phyloP scores from a whole-genome alignment of 1,284 basidiomycete species.

The Caloboletus firmus region DNA sequence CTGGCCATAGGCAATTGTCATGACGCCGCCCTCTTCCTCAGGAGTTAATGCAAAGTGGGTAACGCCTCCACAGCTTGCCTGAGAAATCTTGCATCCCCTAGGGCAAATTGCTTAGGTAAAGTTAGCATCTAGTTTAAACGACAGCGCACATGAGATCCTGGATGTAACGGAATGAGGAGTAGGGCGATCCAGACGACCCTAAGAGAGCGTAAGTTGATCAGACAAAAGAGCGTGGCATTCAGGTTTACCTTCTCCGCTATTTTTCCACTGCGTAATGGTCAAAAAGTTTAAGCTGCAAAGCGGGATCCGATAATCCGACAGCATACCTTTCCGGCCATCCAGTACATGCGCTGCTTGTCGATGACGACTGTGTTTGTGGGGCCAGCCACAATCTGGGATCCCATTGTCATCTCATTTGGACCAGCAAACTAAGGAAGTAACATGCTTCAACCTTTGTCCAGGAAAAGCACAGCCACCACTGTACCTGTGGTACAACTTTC shows the following conservation, averaged over 20 bases:
- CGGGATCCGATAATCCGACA: background rate
- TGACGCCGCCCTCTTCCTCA: conserved; percentile 67
- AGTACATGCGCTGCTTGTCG: conserved; percentile 81
- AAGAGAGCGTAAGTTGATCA: conserved; percentile 4
- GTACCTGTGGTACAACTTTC: conserved; percentile 72
- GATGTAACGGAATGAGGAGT: conserved; percentile 78
- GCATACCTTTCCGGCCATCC: conserved; percentile 77
- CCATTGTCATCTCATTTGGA: conserved; percentile 65
- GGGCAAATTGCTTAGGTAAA: background rate
- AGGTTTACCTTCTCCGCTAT: conserved; percentile 77
- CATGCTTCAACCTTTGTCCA: background rate
- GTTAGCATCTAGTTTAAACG: background rate
- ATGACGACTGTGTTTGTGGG: conserved; percentile 83
- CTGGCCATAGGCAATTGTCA: conserved; percentile 88
- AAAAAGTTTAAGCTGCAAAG: conserved; percentile 12
- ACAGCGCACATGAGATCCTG: conserved; percentile 71
- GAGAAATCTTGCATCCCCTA: conserved; percentile 71
- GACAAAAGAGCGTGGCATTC: background rate
- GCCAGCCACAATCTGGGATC: conserved; percentile 70
- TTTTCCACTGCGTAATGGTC: conserved; percentile 71
- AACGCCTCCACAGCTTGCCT: conserved; percentile 80
- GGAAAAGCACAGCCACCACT: background rate
- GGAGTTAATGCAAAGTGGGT: conserved; percentile 81
- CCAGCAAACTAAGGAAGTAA: conserved; percentile 60
- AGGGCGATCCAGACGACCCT: conserved; percentile 81